phyloP scores from a whole-genome alignment of 352 stramenopile genomes.

The Globisporangium echinulatum region DNA sequence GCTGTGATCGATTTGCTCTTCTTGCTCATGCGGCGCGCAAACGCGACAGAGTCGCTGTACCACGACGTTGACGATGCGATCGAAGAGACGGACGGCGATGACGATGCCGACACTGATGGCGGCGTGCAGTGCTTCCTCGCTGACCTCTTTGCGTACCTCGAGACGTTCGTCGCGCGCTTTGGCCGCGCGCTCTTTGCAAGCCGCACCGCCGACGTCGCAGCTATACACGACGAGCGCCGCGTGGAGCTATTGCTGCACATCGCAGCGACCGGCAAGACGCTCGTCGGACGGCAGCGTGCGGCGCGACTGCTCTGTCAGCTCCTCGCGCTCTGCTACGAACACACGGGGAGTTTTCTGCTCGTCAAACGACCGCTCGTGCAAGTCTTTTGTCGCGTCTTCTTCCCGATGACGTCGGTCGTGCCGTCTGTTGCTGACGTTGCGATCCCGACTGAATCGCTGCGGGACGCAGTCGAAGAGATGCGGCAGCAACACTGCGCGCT shows the following conservation, averaged over 20 bases:
- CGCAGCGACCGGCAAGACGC: slow-evolving; percentile 28
- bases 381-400: slow-evolving; percentile 41
- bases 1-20: slow-evolving; percentile 51
- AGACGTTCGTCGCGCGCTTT: slow-evolving; percentile 43
- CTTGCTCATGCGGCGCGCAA: slow-evolving; percentile 43
- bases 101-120: not conserved
- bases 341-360: slow-evolving; percentile 57
- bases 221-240: slow-evolving; percentile 47
- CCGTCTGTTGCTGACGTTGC: not conserved
- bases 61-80: slow-evolving; percentile 15
- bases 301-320: slow-evolving; percentile 41
- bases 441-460: slow-evolving; percentile 27
- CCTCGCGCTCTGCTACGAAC: slow-evolving; percentile 42
- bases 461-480: slow-evolving; percentile 53
- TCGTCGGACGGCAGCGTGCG: slow-evolving; percentile 25
- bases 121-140: slow-evolving; percentile 30
- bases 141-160: slow-evolving; percentile 44
- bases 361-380: slow-evolving; percentile 42
- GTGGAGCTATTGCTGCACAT: slow-evolving; percentile 41
- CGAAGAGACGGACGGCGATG: slow-evolving; percentile 13
- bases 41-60: slow-evolving; percentile 33
- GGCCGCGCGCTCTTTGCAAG: slow-evolving; percentile 44
- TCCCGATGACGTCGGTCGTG: slow-evolving; percentile 13
- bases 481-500: slow-evolving; percentile 21
- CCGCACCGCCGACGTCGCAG: slow-evolving; percentile 34